A percentile compares a stretch with the other conserved stretches of the same genome.
Evolutionary conservation across 2,329 filamentous ascomycete species (phyloP).

Genomic region (Bipolaris victoriae): DNA sequence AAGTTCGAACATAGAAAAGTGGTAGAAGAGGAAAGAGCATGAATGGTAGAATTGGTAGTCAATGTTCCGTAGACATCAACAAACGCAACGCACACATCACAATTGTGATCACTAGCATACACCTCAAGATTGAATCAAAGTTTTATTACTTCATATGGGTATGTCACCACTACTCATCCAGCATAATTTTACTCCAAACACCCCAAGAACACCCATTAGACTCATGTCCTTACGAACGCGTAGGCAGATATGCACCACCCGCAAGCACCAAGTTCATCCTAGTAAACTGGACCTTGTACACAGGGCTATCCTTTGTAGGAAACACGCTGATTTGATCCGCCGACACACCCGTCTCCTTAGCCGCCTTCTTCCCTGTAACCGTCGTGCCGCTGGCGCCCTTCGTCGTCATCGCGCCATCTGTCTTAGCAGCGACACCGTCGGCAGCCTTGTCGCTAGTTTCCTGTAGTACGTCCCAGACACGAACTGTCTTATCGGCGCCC

Average conservation of each 20-base stretch:
- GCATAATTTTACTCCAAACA: not conserved
- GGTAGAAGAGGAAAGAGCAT: not conserved
- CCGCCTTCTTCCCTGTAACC: conserved; percentile 67
- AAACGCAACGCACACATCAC: not conserved
- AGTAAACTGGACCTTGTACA: conserved; percentile 92
- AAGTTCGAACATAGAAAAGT: not conserved
- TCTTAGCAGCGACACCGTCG: conserved; percentile 57
- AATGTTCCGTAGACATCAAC: not conserved
- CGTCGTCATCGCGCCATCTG: conserved; percentile 60
- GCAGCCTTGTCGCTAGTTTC: conserved; percentile 63
- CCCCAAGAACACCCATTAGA: not conserved
- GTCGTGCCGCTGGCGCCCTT: conserved; percentile 56
- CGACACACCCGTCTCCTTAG: conserved; percentile 87
- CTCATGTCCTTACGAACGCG: conserved; percentile 10
- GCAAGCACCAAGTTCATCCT: conserved; percentile 93
- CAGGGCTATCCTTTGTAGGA: conserved; percentile 92
- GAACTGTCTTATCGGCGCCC: conserved; percentile 89
- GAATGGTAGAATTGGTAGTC: not conserved
- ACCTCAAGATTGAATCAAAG: too few relatives aligned
- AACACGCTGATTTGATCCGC: conserved; percentile 95
- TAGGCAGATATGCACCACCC: conserved; percentile 71
- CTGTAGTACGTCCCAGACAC: conserved; percentile 88
- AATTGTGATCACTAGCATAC: not conserved
- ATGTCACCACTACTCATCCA: conserved; percentile 6
- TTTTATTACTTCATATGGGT: conserved; percentile 5